Conservation (phyloP, 345 rosid genomes). For the Pugionium cornutum region DNA sequence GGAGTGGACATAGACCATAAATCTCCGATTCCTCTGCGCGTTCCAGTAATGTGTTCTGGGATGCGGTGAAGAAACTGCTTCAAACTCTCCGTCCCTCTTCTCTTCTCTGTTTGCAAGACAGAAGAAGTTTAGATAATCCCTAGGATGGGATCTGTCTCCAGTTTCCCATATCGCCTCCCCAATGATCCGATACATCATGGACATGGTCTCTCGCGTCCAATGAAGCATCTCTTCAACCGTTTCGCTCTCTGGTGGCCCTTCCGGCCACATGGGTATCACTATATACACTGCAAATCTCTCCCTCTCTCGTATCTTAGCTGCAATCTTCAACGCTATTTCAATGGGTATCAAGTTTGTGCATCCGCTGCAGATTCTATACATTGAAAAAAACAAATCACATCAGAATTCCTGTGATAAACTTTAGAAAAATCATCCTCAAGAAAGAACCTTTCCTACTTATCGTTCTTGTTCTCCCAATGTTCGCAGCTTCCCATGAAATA, state of each 20-base stretch:
- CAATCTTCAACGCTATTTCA: constrained; percentile 77
- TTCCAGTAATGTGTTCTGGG: constrained; percentile 70
- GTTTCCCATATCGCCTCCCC: constrained; percentile 66
- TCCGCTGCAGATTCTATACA: constrained; percentile 43
- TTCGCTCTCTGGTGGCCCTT: constrained; percentile 79
- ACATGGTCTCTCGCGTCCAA: constrained; percentile 86
- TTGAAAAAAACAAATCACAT: background rate
- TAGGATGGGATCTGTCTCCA: constrained; percentile 56
- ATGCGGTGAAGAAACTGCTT: constrained; percentile 57
- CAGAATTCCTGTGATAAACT: background rate
- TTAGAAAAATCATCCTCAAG: background rate
- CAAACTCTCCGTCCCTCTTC: constrained; percentile 53
- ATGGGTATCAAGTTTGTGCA: constrained; percentile 81
- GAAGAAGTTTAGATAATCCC: constrained; percentile 80
- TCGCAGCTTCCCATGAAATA: constrained; percentile 85
- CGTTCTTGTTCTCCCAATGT: constrained; percentile 62
- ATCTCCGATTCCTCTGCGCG: constrained; percentile 75
- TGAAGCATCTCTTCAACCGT: constrained; percentile 82
- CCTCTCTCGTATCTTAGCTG: constrained; percentile 53
- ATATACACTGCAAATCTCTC: constrained; percentile 80
- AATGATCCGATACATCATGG: constrained; percentile 75
- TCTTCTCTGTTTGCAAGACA: constrained; percentile 90
- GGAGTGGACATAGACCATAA: constrained; percentile 94
- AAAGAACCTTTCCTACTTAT: constrained; percentile 17
- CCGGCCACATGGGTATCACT: constrained; percentile 97